Evolutionary conservation across 129 eudicot genomes (phyloP), one percentile per base, ranked within the genome.

Genomic region (Apium graveolens): DNA sequence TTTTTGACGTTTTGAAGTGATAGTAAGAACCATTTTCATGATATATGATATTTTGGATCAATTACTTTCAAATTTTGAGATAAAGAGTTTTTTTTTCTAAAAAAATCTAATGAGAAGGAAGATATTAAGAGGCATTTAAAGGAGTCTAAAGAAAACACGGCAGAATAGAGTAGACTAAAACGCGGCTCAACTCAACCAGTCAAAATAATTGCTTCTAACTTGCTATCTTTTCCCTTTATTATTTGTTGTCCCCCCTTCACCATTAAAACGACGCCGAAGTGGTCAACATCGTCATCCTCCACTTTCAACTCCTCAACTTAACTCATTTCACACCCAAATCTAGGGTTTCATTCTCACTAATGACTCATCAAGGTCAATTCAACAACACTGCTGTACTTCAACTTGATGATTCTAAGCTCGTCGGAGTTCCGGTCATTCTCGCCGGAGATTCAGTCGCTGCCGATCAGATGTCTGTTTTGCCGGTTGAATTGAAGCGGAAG

Each of bases 281-380:
- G 39, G 72, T 66, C 72, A 66, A 66, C 72, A 13, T 66, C 72
- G 32, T 9, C 73, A 24, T 44, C 27, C 44, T 68, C 70, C 43
- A 26, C 83, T 37, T 62, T 68, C 57, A 69, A 46, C 45, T 53
- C 75, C 79, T 45, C 45, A 65, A 2, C 86, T 20, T 18, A 5
- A 35, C 20, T 2, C 49, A 39, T 45, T 49, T 46, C 68, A 13
- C 80, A 17, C 13, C 81, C 17, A 72, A 70, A 46, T 81, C 78
- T 89, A 89, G 93, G 93, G 93, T 81, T 89, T 89, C 63, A 83
- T 74, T 79, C 34, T 39, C n/a, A n/a, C n/a, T n/a, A 39, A 53
- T 83, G 76, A 55, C 65, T 39, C 53, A 79, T 14, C 78, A 60
- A n/a, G 10, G 2, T 60, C 4, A 10, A 2, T 11, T 60, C 5